These are phyloP conservation scores for Leptographium wingfieldii DNA, from an alignment of 2,329 filamentous ascomycete species.

Conservation along the genomic window DNA sequence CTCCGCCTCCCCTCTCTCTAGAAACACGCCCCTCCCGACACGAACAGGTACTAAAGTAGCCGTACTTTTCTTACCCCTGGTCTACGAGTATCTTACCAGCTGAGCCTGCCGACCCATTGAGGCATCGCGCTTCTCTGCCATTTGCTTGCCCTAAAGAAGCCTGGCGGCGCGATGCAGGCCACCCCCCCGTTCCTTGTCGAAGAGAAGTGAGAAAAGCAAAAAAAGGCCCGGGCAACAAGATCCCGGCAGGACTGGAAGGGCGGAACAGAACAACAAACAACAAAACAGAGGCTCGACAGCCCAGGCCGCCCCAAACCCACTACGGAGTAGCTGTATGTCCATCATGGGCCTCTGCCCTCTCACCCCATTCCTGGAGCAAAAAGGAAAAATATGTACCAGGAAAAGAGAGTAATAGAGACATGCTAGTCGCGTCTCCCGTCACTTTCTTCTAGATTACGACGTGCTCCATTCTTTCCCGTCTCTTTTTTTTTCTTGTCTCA, in stretches of 20 bases:
- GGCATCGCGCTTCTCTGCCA: slow-evolving; percentile 8
- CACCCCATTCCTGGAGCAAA: not conserved
- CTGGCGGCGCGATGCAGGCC: not conserved
- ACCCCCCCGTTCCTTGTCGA: slow-evolving; percentile 1
- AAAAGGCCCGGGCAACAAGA: not conserved
- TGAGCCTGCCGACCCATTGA: slow-evolving; percentile 5
- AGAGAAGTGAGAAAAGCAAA: not conserved
- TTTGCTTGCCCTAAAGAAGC: slow-evolving; percentile 8
- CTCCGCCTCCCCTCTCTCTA: not conserved
- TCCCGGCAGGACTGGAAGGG: not conserved
- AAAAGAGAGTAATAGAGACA: not conserved
- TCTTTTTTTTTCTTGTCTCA: slow-evolving; percentile 1
- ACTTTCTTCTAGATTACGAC: slow-evolving; percentile 1
- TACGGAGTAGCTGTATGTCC: not conserved
- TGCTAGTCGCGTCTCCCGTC: not conserved
- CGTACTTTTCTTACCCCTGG: not conserved
- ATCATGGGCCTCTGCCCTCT: not conserved
- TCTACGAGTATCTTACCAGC: slow-evolving; percentile 1
- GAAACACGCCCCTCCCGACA: not conserved
- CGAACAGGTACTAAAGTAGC: not conserved
- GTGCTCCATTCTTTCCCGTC: slow-evolving; percentile 2
- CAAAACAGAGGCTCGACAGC: not conserved
- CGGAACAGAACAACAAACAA: not conserved
- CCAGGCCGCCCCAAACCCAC: not conserved
- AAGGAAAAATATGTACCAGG: not conserved